These are phyloP conservation scores for Ceratobasidium sp. DNA, from an alignment of 1,284 basidiomycete species.

Conservation along the genomic window DNA sequence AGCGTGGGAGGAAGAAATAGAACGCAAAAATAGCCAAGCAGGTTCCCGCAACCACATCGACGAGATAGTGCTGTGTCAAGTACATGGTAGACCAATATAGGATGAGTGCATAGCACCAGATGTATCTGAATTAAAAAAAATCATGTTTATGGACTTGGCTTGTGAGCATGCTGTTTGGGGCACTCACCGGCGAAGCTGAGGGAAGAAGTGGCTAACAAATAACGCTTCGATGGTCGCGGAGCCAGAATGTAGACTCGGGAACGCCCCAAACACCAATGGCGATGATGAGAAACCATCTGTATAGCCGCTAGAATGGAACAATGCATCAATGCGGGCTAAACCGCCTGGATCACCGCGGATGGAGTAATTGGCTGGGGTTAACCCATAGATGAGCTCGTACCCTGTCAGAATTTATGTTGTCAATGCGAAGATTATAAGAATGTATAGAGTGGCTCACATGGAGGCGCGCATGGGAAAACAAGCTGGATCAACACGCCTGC, in stretches of 20 bases:
- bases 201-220: slow-evolving; percentile 96
- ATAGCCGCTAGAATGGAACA: slow-evolving; percentile 85
- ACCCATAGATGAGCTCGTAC: slow-evolving; percentile 98
- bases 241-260: slow-evolving; percentile 92
- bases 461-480: slow-evolving; percentile 90
- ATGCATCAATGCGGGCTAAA: slow-evolving; percentile 88
- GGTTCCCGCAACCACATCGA: slow-evolving; percentile 94
- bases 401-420: slow-evolving; percentile 59
- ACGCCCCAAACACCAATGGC: slow-evolving; percentile 96
- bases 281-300: slow-evolving; percentile 86
- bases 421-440: neutral
- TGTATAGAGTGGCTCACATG: slow-evolving; percentile 61
- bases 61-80: slow-evolving; percentile 95
- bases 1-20: slow-evolving; percentile 87
- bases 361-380: slow-evolving; percentile 91
- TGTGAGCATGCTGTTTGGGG: neutral
- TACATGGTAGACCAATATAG: slow-evolving; percentile 99
- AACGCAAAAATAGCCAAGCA: slow-evolving; percentile 90
- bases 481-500: slow-evolving; percentile 92
- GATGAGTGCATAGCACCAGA: slow-evolving; percentile 86
- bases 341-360: slow-evolving; percentile 95
- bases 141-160: slow-evolving; percentile 48
- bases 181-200: slow-evolving; percentile 59
- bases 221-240: slow-evolving; percentile 93
- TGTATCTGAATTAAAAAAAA: slow-evolving; percentile 57